phyloP scores from a whole-genome alignment of 2,329 filamentous ascomycete genomes.

The Sordariomycetes sp. region DNA sequence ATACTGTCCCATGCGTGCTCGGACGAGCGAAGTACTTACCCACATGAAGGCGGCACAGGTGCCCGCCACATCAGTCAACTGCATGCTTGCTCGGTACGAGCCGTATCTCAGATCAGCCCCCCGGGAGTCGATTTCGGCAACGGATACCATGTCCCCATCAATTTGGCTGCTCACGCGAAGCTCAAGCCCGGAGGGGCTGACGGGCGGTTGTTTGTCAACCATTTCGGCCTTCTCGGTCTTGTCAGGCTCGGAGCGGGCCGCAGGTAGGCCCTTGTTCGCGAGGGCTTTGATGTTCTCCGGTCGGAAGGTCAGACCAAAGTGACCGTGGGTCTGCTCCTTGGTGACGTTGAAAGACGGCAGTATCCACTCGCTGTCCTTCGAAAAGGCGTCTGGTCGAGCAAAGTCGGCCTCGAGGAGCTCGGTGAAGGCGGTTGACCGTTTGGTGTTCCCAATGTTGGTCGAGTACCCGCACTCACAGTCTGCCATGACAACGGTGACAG shows the following conservation, averaged over 20 bases:
- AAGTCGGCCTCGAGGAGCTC: conserved; percentile 64
- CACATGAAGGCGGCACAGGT: conserved; percentile 75
- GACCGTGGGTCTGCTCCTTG: conserved; percentile 40
- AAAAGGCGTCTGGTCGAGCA: conserved; percentile 34
- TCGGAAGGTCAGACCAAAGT: conserved; percentile 51
- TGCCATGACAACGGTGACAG: conserved; percentile 12
- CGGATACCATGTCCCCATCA: conserved; percentile 39
- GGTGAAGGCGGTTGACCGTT: conserved; percentile 41
- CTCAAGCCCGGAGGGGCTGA: conserved; percentile 36
- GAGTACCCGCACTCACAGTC: conserved; percentile 65
- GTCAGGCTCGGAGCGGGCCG: conserved; percentile 19
- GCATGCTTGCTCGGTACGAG: conserved; percentile 55
- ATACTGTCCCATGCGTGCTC: neutral
- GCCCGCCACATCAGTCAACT: conserved; percentile 43
- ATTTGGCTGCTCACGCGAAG: conserved; percentile 36
- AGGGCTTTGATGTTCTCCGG: conserved; percentile 43
- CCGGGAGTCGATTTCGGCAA: conserved; percentile 49
- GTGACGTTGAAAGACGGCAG: conserved; percentile 55
- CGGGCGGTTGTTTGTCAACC: conserved; percentile 26
- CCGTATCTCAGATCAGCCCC: conserved; percentile 55
- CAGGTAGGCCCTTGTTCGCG: conserved; percentile 21
- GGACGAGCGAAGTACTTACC: conserved; percentile 29
- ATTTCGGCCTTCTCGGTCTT: conserved; percentile 18
- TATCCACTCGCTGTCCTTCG: conserved; percentile 45
- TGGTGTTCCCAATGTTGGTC: conserved; percentile 28